Base-by-base conservation (phyloP, 192 early-diverging fungal species). In the Backusella tarrabulga region DNA sequence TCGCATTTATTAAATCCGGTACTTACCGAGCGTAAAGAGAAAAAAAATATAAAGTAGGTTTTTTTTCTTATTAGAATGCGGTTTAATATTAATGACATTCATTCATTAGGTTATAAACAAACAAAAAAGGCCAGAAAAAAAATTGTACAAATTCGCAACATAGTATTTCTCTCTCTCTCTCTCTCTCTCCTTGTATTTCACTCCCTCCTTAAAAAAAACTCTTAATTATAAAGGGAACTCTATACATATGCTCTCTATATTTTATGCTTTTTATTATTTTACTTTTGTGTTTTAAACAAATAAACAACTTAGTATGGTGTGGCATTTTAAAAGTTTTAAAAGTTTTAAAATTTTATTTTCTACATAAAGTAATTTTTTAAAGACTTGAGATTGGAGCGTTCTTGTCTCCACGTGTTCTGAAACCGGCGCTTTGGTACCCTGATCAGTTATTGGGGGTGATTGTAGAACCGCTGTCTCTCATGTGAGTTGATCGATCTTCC, bases 1-100 rank as follows among this genome's bases (percentile, higher is more conserved):
- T 78, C 77, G 0, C 54, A 78, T 34, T 23, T 78, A 34, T 60
- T 78, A 23, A 73, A 78, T 36, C 56, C 56, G 3, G 12, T 63
- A 12, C 11, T 29, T 63, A 63, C 7, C 23, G 23, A 23, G 23
- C 26, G 56, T 29, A 63, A 63, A 63, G 29, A 63, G 56, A 29
- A 29, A 29, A 29, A 63, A 63, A 63, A 63, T 9, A 63, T 29
- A 63, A 26, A 63, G 56, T 63, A 63, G n/a, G 23, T 26, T 26
- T 63, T 14, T 26, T 29, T 29, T 9, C 7, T 23, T 29, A 63
- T 14, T 29, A 29, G 23, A 63, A 63, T 29, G 11, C 56, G 17
- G 4, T 50, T 26, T 60, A 60, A 5, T 60, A 60, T 29, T 26
- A 3, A 23, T 26, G 9, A 21, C 29, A 29, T 63, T 14, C 29